Evolutionary conservation across 2,329 filamentous ascomycete species (phyloP), one percentile per base, ranked within the genome.

Genomic region (Pseudogymnoascus sp.): DNA sequence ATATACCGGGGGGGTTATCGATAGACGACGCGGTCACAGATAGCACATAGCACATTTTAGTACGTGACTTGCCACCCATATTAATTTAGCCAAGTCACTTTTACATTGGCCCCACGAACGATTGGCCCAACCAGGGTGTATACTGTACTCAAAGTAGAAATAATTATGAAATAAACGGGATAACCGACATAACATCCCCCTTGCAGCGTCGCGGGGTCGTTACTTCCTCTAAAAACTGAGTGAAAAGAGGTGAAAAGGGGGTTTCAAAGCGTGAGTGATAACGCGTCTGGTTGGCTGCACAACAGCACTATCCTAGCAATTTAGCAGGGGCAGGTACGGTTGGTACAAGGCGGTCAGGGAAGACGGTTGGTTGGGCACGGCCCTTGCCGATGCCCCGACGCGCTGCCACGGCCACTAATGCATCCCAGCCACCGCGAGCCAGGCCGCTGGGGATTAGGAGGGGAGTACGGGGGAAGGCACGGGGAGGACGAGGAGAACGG

Each of bases 341-440:
- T 7, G 42, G 47, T 53, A 53, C 47, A 53, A 31, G 47, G 47
- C 47, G 47, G 47, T 18, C 21, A 53, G 47, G 25, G n/a, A 31
- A 31, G 28, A 31, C 47, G 47, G 47, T 53, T 53, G 47, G 47
- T 56, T 56, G 12, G 47, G 25, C 47, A 33, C 47, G 47, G 47
- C 47, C 47, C 47, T n/a, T 56, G 47, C 47, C 47, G 47, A 33
- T 56, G 47, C 47, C 47, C 47, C 47, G 47, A 56, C 47, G 47
- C 47, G 47, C 47, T 56, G 25, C 47, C 47, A 31, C 47, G 47
- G 47, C 47, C 47, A 56, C 47, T 56, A 56, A 56, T 56, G 47
- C 47, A 56, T 56, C 47, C 47, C 47, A 56, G 47, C 47, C 47
- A 56, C 47, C 47, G 47, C 47, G 47, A 56, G 47, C 47, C 47